Conservation (phyloP, 495 filamentous ascomycete species). For the Bathelium albidoporum region DNA sequence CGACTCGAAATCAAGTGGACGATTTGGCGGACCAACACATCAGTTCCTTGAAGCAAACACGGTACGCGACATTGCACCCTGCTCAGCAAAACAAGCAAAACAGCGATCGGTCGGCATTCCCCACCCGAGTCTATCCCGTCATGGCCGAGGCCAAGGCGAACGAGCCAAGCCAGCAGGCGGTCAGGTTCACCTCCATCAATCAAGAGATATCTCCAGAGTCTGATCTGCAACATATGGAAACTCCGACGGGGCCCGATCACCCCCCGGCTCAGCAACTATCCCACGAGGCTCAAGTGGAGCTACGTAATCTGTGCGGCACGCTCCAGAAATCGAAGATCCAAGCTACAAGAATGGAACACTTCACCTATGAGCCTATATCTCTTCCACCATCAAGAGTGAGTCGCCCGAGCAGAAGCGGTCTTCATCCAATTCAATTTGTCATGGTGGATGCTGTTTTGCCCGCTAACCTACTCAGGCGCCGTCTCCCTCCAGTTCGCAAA, state of each 20-base stretch:
- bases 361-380: slow-evolving; percentile 77
- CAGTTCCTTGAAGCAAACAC: neutral
- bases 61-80: too few species aligned
- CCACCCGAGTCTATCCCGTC: too few species aligned
- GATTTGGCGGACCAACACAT: too few species aligned
- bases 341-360: slow-evolving; percentile 70
- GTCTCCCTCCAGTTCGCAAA: slow-evolving; percentile 33
- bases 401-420: slow-evolving; percentile 19
- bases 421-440: slow-evolving; percentile 22
- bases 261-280: slow-evolving; percentile 28
- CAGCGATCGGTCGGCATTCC: too few species aligned
- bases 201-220: slow-evolving; percentile 61
- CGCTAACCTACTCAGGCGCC: slow-evolving; percentile 34
- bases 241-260: slow-evolving; percentile 28
- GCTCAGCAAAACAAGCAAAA: too few species aligned
- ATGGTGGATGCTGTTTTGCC: neutral
- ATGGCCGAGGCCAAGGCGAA: neutral
- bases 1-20: too few species aligned
- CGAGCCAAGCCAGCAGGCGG: slow-evolving; percentile 25
- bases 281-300: slow-evolving; percentile 49
- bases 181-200: slow-evolving; percentile 72
- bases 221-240: slow-evolving; percentile 28
- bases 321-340: slow-evolving; percentile 67
- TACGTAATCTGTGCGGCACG: slow-evolving; percentile 60
- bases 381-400: slow-evolving; percentile 77